Evolutionary conservation across 805 yeast species (phyloP), one percentile per base, ranked within the genome.

Genomic region (Candida boleticola): DNA sequence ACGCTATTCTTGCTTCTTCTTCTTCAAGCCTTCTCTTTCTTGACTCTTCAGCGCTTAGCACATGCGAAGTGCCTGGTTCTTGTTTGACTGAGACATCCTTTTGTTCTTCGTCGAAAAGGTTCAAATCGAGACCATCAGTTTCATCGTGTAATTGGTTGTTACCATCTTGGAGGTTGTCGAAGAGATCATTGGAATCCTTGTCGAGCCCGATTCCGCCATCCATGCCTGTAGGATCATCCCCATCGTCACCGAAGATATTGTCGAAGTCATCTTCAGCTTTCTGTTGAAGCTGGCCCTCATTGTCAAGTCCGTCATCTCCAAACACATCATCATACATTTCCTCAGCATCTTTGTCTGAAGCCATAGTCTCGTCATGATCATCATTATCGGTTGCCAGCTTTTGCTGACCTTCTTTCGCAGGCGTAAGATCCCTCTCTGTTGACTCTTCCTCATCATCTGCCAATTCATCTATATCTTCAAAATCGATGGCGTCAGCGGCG

Each of bases 401-500:
- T 52, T 7, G 10, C 50, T 40, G n/a, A n/a, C n/a, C n/a, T n/a
- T n/a, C n/a, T n/a, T n/a, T n/a, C n/a, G n/a, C n/a, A n/a, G n/a
- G n/a, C n/a, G n/a, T n/a, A n/a, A n/a, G n/a, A n/a, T n/a, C n/a
- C n/a, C n/a, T n/a, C n/a, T n/a, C n/a, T n/a, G n/a, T n/a, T n/a
- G n/a, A n/a, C n/a, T 71, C 71, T 2, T 63, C 53, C 42, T 87
- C 95, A 36, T 90, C 97, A 19, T 90, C 97, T 0, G 97, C 97
- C 37, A 90, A 68, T 61, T 90, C 97, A 51, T 90, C 97, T 54
- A 87, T 95, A 58, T 88, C 96, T 55, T 88, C 97, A 58, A 86
- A 92, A 61, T 92, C 98, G 25, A 89, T 71, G 7, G 99, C 99
- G 60, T 90, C 92, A 5, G 80, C 96, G 1, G 93, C 90, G 61